A percentile compares a stretch with the other conserved stretches of the same genome.
Evolutionary conservation across 805 yeast genomes (phyloP).

Genomic region (Candida taoyuanica): DNA sequence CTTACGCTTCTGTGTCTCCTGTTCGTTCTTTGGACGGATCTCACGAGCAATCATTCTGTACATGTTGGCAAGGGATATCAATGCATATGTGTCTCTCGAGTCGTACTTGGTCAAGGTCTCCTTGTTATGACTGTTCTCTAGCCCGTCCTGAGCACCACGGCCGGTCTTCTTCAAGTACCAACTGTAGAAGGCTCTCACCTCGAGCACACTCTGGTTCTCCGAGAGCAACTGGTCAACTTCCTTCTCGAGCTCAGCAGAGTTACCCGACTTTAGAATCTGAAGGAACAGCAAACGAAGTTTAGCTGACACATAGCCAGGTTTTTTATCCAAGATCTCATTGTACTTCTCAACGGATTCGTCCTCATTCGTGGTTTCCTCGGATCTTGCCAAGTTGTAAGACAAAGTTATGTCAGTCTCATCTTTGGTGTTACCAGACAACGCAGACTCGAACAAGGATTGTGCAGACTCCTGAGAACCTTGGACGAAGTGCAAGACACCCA

Average conservation of each 20-base stretch:
- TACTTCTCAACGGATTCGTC: slow-evolving; percentile 37
- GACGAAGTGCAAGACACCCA: slow-evolving; percentile 77
- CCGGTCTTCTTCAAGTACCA: slow-evolving; percentile 73
- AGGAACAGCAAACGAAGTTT: slow-evolving; percentile 65
- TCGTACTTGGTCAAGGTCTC: slow-evolving; percentile 77
- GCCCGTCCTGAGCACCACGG: slow-evolving; percentile 39
- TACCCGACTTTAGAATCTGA: slow-evolving; percentile 43
- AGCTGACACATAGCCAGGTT: slow-evolving; percentile 74
- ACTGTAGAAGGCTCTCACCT: slow-evolving; percentile 85
- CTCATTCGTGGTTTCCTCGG: slow-evolving; percentile 45
- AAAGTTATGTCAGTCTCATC: slow-evolving; percentile 40
- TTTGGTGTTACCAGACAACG: slow-evolving; percentile 41
- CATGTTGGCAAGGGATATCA: slow-evolving; percentile 84
- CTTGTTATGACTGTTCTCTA: slow-evolving; percentile 77
- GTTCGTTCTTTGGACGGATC: slow-evolving; percentile 41
- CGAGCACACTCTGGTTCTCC: slow-evolving; percentile 57
- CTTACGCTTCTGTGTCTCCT: slow-evolving; percentile 53
- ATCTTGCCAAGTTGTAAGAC: slow-evolving; percentile 73
- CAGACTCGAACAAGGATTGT: slow-evolving; percentile 46
- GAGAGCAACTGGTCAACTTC: slow-evolving; percentile 54
- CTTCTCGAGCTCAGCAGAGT: slow-evolving; percentile 39
- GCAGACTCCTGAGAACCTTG: slow-evolving; percentile 60
- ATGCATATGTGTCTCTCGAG: slow-evolving; percentile 85
- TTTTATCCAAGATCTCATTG: slow-evolving; percentile 46
- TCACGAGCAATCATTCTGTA: slow-evolving; percentile 83